Percentiles rank a stretch among this genome's conserved stretches.
Conservation (phyloP, 768 basidiomycete genomes). For the Pisolithus tinctorius region DNA sequence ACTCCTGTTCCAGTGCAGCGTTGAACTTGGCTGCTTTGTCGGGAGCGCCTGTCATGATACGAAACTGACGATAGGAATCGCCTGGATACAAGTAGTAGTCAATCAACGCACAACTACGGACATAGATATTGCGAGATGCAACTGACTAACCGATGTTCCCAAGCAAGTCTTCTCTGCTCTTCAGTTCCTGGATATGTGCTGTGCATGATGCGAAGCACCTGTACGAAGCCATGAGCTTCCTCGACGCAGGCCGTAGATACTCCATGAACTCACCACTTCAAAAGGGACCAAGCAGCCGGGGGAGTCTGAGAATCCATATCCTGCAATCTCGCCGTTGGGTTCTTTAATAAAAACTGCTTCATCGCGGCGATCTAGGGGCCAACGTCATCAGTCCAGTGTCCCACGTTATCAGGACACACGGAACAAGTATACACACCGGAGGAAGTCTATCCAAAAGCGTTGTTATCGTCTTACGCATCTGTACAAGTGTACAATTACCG, state of each 20-base stretch:
- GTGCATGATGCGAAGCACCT: slow-evolving; percentile 64
- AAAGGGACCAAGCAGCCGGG: slow-evolving; percentile 58
- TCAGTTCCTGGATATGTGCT: slow-evolving; percentile 32
- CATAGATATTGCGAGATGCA: neutral
- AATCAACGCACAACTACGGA: neutral
- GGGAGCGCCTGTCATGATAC: slow-evolving; percentile 65
- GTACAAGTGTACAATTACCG: slow-evolving; percentile 10
- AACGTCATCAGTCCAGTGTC: neutral
- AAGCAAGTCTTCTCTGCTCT: slow-evolving; percentile 43
- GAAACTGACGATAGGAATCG: slow-evolving; percentile 52
- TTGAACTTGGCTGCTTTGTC: slow-evolving; percentile 65
- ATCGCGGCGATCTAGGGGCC: slow-evolving; percentile 51
- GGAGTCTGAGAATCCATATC: slow-evolving; percentile 43
- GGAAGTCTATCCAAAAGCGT: slow-evolving; percentile 42
- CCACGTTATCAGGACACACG: neutral
- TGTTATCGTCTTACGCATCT: slow-evolving; percentile 42
- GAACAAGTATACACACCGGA: slow-evolving; percentile 27
- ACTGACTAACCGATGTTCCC: slow-evolving; percentile 40
- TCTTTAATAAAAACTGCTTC: slow-evolving; percentile 44
- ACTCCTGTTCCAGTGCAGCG: slow-evolving; percentile 37
- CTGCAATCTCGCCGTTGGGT: slow-evolving; percentile 46
- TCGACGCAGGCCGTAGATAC: neutral
- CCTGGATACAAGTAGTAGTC: slow-evolving; percentile 23
- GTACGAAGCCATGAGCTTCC: neutral
- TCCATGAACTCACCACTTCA: slow-evolving; percentile 45